Evolutionary conservation across 495 filamentous ascomycete genomes (phyloP).

Genomic region (Cercophora scortea): DNA sequence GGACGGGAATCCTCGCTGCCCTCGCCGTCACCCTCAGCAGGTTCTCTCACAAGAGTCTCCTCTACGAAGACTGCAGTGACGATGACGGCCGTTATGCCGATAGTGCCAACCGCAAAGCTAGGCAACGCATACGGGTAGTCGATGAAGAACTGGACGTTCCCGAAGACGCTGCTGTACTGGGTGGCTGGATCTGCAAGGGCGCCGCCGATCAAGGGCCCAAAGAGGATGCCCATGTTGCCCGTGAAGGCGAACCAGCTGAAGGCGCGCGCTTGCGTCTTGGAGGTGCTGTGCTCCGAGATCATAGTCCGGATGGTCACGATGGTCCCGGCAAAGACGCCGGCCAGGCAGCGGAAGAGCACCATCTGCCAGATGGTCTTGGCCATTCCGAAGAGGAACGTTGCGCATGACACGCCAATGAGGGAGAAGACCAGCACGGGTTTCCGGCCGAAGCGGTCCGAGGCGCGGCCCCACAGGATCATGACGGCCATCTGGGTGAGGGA

Average conservation of each 20-base stretch:
- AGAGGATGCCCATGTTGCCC: conserved; percentile 60
- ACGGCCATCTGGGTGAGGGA: conserved; percentile 56
- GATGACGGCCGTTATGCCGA: conserved; percentile 44
- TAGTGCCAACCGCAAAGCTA: conserved; percentile 41
- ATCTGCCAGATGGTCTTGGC: conserved; percentile 56
- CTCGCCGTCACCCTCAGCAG: conserved; percentile 11
- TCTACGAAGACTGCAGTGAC: conserved; percentile 43
- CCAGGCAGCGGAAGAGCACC: conserved; percentile 56
- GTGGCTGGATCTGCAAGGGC: conserved; percentile 51
- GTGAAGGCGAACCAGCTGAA: conserved; percentile 68
- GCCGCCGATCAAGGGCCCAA: conserved; percentile 60
- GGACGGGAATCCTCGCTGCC: background rate
- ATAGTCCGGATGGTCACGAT: conserved; percentile 64
- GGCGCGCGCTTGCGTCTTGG: conserved; percentile 55
- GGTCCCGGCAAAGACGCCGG: conserved; percentile 61
- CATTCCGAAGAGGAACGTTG: conserved; percentile 54
- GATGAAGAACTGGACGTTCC: conserved; percentile 45
- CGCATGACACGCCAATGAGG: conserved; percentile 47
- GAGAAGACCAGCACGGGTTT: conserved; percentile 61
- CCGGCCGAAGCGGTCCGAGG: conserved; percentile 57
- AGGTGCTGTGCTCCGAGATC: conserved; percentile 61
- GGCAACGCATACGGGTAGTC: conserved; percentile 59
- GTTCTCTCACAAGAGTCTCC: conserved; percentile 38
- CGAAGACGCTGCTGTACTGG: conserved; percentile 50
- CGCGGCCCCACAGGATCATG: conserved; percentile 52